Base-by-base conservation (phyloP, 352 stramenopile genomes). In the Thraustotheca clavata region DNA sequence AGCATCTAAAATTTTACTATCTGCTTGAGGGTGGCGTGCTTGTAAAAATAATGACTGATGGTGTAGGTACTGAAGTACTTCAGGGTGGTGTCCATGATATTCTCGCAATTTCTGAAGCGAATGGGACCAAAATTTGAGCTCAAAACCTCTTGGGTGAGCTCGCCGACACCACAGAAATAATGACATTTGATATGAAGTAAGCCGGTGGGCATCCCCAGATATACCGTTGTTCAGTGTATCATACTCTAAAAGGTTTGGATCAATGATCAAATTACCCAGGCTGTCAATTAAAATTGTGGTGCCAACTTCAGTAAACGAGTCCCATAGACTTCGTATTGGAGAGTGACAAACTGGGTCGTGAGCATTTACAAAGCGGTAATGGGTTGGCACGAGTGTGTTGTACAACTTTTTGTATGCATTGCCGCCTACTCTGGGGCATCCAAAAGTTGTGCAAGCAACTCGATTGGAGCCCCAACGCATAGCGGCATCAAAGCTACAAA, bases 261-360 rank as follows among this genome's bases (percentile, higher is more conserved):
- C 68, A 59, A 83, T 71, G 31, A 83, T 66, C 34, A 83, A 60
- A 43, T 80, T 83, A 8, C 73, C 75, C 29, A 76, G 71, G 39
- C 66, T 26, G 47, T 80, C 77, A 54, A 77, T 43, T 20, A 83
- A 50, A 26, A 79, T 70, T 9, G 67, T 55, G 20, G 61, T 74
- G 22, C 71, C 75, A n/a, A 83, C 71, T 7, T 52, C 66, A 6
- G 69, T 62, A 38, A 77, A 80, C 50, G 73, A 77, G 32, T 60
- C 50, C 50, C 50, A 60, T n/a, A 60, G 18, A n/a, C 34, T 60
- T 22, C 50, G 50, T 6, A 60, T 38, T 20, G 50, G 50, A n/a
- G 50, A 33, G 50, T 60, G 50, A 38, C 50, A 60, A 2, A 60
- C 33, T 6, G 50, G 50, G 26, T 83, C 71, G 0, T 68, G 66